Evolutionary conservation across 495 filamentous ascomycete species (phyloP), one percentile per base, ranked within the genome.

Genomic region (Friedmanniomyces simplex): DNA sequence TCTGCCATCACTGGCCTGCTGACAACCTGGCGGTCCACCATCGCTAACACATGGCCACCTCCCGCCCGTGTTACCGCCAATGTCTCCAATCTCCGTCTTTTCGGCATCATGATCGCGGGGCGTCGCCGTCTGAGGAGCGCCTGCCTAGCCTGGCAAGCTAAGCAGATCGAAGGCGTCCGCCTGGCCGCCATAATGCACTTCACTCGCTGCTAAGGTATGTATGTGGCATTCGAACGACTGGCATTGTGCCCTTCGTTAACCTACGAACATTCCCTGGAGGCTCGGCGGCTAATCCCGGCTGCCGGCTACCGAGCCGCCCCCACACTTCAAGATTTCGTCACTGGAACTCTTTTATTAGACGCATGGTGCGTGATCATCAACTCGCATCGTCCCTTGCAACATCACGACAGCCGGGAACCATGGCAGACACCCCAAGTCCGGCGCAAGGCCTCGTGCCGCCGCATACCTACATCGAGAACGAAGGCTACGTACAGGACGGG

Each of bases 401-500:
- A 22, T 24, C 12, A 12, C 34, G 8, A 32, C 10, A 32, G 4
- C 3, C 10, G 28, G 4, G 10, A 2, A 52, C 52, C 24, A 45
- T 45, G 42, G 52, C 32, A 37, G 26, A 49, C 41, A 49, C 30
- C 5, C 11, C 49, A 18, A 50, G 39, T 39, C 54, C 54, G 11
- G 48, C 59, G 18, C 7, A 42, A 6, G 48, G 28, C 25, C 50
- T 47, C 20, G 32, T 18, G 13, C 59, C 59, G 11, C 55, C 59
- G 8, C 59, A 62, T 42, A 62, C 39, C 20, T 62, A 53, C 49
- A 21, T 62, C 2, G 37, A 59, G 16, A 57, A 62, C 43, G 50
- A 57, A 32, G 59, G 59, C 30, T 62, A 62, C 28, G 54, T 61
- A 20, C 39, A 25, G 16, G 54, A 63, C 28, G 50, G 57, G 20